A percentile compares a stretch with the other conserved stretches of the same genome.
phyloP scores from a whole-genome alignment of 2,329 filamentous ascomycete genomes.

The Xylariaceae sp. region DNA sequence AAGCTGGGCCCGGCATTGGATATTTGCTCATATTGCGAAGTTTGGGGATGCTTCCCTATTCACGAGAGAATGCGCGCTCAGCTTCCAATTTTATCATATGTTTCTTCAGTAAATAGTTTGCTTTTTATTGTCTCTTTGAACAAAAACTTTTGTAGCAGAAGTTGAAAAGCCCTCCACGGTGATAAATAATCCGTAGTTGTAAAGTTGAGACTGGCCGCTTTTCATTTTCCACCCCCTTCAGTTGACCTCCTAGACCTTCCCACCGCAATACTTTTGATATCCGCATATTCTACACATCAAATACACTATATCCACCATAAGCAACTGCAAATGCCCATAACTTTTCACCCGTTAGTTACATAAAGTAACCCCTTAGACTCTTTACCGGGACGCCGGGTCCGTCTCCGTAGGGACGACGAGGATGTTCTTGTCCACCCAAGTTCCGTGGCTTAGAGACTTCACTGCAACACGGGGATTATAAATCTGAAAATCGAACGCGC shows the following conservation, averaged over 20 bases:
- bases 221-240: too few species aligned
- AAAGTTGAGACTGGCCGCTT: too few species aligned
- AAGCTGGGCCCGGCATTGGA: background rate
- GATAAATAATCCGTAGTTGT: too few species aligned
- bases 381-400: background rate
- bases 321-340: too few species aligned
- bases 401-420: constrained; percentile 24
- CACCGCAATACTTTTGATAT: too few species aligned
- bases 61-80: too few species aligned
- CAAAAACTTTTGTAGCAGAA: too few species aligned
- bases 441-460: constrained; percentile 16
- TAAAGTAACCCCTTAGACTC: background rate
- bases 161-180: too few species aligned
- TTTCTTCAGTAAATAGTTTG: too few species aligned
- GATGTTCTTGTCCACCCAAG: constrained; percentile 26
- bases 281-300: background rate
- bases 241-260: too few species aligned
- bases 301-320: background rate
- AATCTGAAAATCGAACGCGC: constrained; percentile 31
- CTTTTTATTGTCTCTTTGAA: too few species aligned
- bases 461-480: constrained; percentile 23
- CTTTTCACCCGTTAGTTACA: constrained; percentile 2
- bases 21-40: background rate
- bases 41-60: background rate
- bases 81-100: too few species aligned